phyloP scores from a whole-genome alignment of 2,329 filamentous ascomycete genomes.

The Fusarium kyushuense region DNA sequence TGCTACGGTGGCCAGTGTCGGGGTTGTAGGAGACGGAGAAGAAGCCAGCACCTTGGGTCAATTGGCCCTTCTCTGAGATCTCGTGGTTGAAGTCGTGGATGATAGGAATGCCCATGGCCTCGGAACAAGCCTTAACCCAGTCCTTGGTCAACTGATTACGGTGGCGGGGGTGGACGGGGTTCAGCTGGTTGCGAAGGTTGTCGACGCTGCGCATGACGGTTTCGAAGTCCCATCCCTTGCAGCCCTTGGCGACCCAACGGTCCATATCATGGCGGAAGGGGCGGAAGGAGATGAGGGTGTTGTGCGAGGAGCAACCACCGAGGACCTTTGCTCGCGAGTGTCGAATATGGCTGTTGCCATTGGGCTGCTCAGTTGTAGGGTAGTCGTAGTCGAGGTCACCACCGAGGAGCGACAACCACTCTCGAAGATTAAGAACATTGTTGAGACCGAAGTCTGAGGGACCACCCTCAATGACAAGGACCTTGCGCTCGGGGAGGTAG shows the following conservation, averaged over 20 bases:
- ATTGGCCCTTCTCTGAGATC: conserved; percentile 77
- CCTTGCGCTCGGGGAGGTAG: conserved; percentile 84
- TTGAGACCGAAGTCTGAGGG: conserved; percentile 92
- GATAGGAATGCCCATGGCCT: conserved; percentile 82
- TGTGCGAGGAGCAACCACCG: conserved; percentile 92
- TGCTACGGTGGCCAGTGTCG: conserved; percentile 85
- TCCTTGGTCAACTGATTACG: conserved; percentile 92
- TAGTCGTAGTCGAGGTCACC: conserved; percentile 94
- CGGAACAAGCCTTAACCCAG: conserved; percentile 85
- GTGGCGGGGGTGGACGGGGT: conserved; percentile 86
- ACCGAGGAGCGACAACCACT: conserved; percentile 87
- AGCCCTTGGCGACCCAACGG: conserved; percentile 85
- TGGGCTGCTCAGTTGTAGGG: conserved; percentile 88
- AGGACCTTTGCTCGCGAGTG: conserved; percentile 94
- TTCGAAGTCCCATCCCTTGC: conserved; percentile 87
- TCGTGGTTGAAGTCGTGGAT: conserved; percentile 89
- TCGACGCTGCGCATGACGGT: conserved; percentile 85
- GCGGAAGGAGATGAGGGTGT: conserved; percentile 92
- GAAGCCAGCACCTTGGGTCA: conserved; percentile 85
- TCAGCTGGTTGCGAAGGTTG: conserved; percentile 88
- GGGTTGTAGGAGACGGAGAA: conserved; percentile 94
- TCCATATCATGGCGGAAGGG: conserved; percentile 90
- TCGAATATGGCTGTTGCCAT: conserved; percentile 90
- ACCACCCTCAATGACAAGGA: conserved; percentile 88
- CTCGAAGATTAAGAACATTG: conserved; percentile 84